Conservation (phyloP, 139 green algal species). For the Ostreobium quekettii region DNA sequence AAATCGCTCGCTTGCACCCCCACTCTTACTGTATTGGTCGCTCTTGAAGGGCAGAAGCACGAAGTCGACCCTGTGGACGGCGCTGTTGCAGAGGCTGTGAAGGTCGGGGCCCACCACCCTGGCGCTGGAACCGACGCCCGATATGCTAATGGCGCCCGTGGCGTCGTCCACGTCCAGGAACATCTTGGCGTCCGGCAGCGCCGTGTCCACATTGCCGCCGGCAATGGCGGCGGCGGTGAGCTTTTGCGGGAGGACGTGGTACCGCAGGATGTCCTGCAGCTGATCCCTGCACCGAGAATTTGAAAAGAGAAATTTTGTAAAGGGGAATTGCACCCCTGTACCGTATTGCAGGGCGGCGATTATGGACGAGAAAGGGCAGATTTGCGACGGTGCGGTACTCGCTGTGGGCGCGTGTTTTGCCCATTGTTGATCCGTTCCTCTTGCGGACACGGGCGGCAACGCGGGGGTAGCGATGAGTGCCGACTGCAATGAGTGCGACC, state of each 20-base stretch:
- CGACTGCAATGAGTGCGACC: not conserved
- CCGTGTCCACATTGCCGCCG: not conserved
- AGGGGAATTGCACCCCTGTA: not conserved
- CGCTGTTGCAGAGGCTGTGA: not conserved
- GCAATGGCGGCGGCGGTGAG: not conserved
- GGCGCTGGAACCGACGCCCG: slow-evolving; percentile 8
- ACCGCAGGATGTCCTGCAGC: slow-evolving; percentile 1
- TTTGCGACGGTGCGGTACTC: not conserved
- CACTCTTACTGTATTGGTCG: too few species aligned
- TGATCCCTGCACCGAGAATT: slow-evolving; percentile 6
- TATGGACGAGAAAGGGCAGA: not conserved
- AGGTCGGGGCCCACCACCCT: not conserved
- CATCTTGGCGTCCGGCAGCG: not conserved
- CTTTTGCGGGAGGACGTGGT: not conserved
- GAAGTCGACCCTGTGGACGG: slow-evolving; percentile 8
- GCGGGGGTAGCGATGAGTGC: too few species aligned
- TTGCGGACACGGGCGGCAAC: too few species aligned
- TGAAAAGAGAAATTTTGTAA: not conserved
- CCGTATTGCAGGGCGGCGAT: not conserved
- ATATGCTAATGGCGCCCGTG: not conserved
- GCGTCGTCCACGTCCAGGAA: not conserved
- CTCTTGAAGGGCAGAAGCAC: slow-evolving; percentile 1
- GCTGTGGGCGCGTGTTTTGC: not conserved
- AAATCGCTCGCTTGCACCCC: too few species aligned
- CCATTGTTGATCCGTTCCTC: not conserved